Conservation (phyloP, 1,284 basidiomycete species). For the Sanghuangporus weigelae region DNA sequence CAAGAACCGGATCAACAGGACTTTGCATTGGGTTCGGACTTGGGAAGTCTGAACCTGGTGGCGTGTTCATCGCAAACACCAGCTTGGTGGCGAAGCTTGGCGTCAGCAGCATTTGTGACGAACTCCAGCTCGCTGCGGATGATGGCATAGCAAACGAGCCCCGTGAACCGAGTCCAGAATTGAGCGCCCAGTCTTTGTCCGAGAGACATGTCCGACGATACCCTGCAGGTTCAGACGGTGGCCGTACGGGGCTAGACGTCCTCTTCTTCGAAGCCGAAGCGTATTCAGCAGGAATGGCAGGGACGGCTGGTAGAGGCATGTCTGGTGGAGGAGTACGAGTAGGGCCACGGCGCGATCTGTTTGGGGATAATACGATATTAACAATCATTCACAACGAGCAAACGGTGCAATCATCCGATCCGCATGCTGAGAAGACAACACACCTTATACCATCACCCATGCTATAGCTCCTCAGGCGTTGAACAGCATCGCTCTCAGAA, state of each 20-base stretch:
- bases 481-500: constrained; percentile 34
- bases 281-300: constrained; percentile 19
- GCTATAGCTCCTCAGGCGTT: constrained; percentile 47
- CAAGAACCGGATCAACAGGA: constrained; percentile 19
- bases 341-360: constrained; percentile 28
- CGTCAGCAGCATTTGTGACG: constrained; percentile 13
- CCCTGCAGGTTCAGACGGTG: constrained; percentile 18
- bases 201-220: constrained; percentile 2
- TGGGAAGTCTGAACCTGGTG: constrained; percentile 12
- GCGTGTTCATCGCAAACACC: constrained; percentile 11
- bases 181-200: constrained; percentile 3
- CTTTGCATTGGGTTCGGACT: constrained; percentile 15
- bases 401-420: neutral
- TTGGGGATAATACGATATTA: neutral
- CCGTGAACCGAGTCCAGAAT: neutral
- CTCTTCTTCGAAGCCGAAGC: constrained; percentile 15
- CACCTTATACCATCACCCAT: constrained; percentile 32
- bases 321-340: constrained; percentile 30
- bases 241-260: constrained; percentile 19
- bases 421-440: constrained; percentile 16
- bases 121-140: constrained; percentile 7
- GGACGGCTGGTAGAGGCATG: constrained; percentile 29
- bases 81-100: constrained; percentile 17
- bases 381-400: neutral
- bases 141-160: neutral